Conservation (phyloP, 345 rosid genomes). For the Melastoma malabathricum region DNA sequence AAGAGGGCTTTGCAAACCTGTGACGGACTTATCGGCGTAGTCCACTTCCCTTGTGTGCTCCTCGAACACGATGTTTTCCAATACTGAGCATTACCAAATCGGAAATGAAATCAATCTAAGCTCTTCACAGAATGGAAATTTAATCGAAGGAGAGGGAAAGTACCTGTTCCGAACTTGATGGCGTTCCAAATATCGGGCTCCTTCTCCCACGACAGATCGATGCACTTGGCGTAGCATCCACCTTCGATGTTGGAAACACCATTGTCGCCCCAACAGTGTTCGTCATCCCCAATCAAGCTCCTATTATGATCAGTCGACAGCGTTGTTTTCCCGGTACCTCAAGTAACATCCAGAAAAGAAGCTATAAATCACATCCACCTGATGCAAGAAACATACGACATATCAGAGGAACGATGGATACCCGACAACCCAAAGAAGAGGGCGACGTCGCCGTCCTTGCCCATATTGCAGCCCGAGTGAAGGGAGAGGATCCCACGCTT, state of each 20-base stretch:
- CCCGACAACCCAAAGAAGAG: conserved; percentile 99
- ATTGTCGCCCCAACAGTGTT: conserved; percentile 84
- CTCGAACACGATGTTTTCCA: conserved; percentile 93
- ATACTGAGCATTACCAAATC: conserved; percentile 35
- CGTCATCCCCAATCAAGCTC: conserved; percentile 85
- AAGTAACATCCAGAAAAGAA: conserved; percentile 7
- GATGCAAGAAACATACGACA: too few species aligned
- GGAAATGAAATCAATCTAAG: background rate
- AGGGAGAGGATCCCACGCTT: conserved; percentile 88
- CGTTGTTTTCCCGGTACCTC: conserved; percentile 93
- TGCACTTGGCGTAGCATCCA: conserved; percentile 95
- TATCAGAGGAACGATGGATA: too few species aligned
- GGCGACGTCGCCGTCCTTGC: conserved; percentile 95
- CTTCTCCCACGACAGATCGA: conserved; percentile 82
- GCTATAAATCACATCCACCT: too few species aligned
- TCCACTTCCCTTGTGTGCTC: conserved; percentile 88
- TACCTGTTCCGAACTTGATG: conserved; percentile 93
- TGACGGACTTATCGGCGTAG: conserved; percentile 71
- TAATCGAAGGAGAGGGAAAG: background rate
- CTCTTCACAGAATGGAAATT: too few species aligned
- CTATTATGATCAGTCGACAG: conserved; percentile 91
- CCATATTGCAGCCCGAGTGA: conserved; percentile 99
- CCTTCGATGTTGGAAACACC: conserved; percentile 99
- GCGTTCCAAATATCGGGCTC: conserved; percentile 98
- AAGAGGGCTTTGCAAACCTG: conserved; percentile 56